Evolutionary conservation across 306 rosid genomes (phyloP), one percentile per base, ranked within the genome.

Genomic region (Quercus gilva): DNA sequence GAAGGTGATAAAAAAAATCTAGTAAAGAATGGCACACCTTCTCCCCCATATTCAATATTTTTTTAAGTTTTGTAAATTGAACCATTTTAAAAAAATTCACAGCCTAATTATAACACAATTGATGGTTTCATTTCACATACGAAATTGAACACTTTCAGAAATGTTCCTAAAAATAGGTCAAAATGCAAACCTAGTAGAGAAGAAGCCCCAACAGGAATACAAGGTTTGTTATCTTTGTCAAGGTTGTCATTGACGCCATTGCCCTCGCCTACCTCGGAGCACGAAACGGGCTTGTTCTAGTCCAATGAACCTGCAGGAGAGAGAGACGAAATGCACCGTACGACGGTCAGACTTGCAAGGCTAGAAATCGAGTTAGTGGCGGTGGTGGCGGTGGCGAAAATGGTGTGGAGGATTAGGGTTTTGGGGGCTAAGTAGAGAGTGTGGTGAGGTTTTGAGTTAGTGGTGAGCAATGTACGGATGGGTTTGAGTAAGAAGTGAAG

Each of bases 121-220:
- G 10, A 37, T 37, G 43, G 43, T 37, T 37, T 37, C 43, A 37
- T 37, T 7, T 37, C 10, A 37, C 2, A 0, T 37, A 37, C 43
- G 10, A 37, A 37, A 37, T 37, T 7, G 43, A 37, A 6, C 43
- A 29, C 15, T 56, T 2, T 45, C 31, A 4, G 5, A 14, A 69
- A 69, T 9, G 49, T 58, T 10, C n/a, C 7, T 20, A 74, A 35
- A 4, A 14, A 14, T 29, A 69, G 45, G 2, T 6, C n/a, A 82
- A 26, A 19, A 58, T 19, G 4, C 75, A 82, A 65, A 91, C 95
- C 92, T 95, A 6, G 98, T 95, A 5, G 99, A 91, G 87, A 91
- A 82, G 77, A 95, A 55, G 99, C 99, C 82, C 94, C 76, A 52
- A 93, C 99, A 26, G 92, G 98, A 84, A 95, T 93, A 7, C 79